Evolutionary conservation across 129 eudicot species (phyloP).

Genomic region (Pseudognaphalium luteoalbum): DNA sequence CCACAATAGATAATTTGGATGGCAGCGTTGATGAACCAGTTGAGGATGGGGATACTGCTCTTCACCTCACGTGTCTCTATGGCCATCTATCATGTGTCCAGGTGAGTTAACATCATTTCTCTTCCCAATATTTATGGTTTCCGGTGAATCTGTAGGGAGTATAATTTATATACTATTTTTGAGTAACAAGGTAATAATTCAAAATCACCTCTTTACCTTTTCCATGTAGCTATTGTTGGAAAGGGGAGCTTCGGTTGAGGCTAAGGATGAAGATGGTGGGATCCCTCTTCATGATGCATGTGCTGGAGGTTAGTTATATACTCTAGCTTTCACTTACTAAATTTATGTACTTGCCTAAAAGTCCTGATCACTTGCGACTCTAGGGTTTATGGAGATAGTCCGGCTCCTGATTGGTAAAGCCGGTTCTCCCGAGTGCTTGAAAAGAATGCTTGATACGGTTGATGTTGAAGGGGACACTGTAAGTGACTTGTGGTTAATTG

Average conservation of each 20-base stretch:
- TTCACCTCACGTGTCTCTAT: constrained; percentile 89
- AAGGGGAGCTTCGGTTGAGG: constrained; percentile 85
- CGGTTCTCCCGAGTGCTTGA: constrained; percentile 52
- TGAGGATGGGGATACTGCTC: constrained; percentile 95
- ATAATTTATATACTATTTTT: background rate
- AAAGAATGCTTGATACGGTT: constrained; percentile 77
- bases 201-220: background rate
- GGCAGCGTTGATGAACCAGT: constrained; percentile 83
- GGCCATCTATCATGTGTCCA: constrained; percentile 84
- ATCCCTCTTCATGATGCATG: constrained; percentile 98
- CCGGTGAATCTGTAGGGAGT: background rate
- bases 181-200: background rate
- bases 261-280: constrained; percentile 94
- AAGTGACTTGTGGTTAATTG: constrained; percentile 23
- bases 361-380: constrained; percentile 14
- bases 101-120: constrained; percentile 40
- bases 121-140: background rate
- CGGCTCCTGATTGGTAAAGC: constrained; percentile 68
- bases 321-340: background rate
- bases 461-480: constrained; percentile 97
- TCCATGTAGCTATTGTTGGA: constrained; percentile 64
- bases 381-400: constrained; percentile 77
- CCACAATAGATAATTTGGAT: constrained; percentile 51
- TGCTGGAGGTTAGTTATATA: constrained; percentile 70
- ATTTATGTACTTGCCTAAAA: background rate